phyloP scores from a whole-genome alignment of 2,329 filamentous ascomycete genomes.

The Pezicula carpinea region DNA sequence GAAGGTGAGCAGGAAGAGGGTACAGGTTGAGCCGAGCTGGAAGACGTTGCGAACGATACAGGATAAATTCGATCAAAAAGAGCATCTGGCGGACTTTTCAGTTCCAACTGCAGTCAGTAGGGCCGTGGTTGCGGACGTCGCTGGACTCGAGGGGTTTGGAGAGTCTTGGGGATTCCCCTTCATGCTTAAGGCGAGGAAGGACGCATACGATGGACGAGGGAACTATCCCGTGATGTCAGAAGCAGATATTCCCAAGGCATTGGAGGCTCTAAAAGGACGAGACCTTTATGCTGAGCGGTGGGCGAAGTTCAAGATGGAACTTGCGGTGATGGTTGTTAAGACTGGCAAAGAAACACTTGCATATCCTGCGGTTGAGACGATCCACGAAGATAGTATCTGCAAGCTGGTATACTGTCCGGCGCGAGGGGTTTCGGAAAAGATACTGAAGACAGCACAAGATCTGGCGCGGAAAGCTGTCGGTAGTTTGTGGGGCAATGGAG shows the following conservation, averaged over 20 bases:
- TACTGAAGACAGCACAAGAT: slow-evolving; percentile 63
- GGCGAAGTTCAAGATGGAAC: slow-evolving; percentile 78
- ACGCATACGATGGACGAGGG: slow-evolving; percentile 87
- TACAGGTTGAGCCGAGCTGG: slow-evolving; percentile 76
- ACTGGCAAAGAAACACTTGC: slow-evolving; percentile 70
- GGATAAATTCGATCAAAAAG: slow-evolving; percentile 89
- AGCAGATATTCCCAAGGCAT: slow-evolving; percentile 58
- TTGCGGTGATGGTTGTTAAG: slow-evolving; percentile 92
- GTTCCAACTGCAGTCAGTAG: slow-evolving; percentile 72
- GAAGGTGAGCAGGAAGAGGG: slow-evolving; percentile 37
- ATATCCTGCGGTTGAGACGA: slow-evolving; percentile 88
- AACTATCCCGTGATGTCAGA: slow-evolving; percentile 61
- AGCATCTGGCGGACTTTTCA: slow-evolving; percentile 62
- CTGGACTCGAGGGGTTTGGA: slow-evolving; percentile 57
- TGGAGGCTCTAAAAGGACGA: slow-evolving; percentile 63
- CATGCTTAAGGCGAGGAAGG: slow-evolving; percentile 88
- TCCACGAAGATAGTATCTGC: slow-evolving; percentile 94
- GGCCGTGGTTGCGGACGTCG: slow-evolving; percentile 47
- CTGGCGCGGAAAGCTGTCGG: slow-evolving; percentile 76
- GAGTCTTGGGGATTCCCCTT: slow-evolving; percentile 71
- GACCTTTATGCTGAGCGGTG: slow-evolving; percentile 87
- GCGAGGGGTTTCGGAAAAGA: slow-evolving; percentile 56
- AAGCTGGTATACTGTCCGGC: slow-evolving; percentile 87
- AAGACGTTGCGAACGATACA: slow-evolving; percentile 83
- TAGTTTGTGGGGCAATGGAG: slow-evolving; percentile 80